Evolutionary conservation across 805 yeast species (phyloP).

Genomic region (Metschnikowia lochheadii): DNA sequence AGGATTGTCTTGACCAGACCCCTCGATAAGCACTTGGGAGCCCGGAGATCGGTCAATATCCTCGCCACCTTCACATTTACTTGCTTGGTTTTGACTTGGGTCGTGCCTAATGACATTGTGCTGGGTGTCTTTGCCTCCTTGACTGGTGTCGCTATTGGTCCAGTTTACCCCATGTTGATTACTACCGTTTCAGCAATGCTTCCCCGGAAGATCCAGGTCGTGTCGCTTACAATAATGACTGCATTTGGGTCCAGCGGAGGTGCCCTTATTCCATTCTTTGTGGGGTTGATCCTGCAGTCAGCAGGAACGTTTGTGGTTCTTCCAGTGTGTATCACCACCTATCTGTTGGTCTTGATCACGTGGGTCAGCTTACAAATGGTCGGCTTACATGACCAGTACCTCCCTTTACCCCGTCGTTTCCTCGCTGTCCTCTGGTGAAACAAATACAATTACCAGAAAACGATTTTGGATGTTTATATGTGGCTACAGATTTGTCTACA

Average conservation of each 20-base stretch:
- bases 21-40: conserved; percentile 16
- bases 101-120: conserved; percentile 10
- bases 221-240: conserved; percentile 22
- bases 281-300: conserved; percentile 21
- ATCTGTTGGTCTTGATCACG: conserved; percentile 14
- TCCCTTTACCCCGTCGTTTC: neutral
- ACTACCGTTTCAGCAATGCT: conserved; percentile 19
- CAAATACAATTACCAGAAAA: no score
- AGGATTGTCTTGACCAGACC: conserved; percentile 18
- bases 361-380: conserved; percentile 12
- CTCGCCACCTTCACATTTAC: conserved; percentile 12
- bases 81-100: conserved; percentile 18
- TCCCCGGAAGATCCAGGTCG: conserved; percentile 23
- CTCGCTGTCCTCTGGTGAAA: neutral
- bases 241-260: conserved; percentile 26
- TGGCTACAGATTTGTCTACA: no score
- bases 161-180: conserved; percentile 23
- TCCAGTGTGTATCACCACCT: conserved; percentile 20
- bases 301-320: conserved; percentile 23
- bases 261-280: conserved; percentile 22
- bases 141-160: conserved; percentile 21
- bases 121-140: conserved; percentile 18
- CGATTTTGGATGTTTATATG: no score
- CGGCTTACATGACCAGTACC: neutral
- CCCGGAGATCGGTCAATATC: conserved; percentile 14